These are phyloP conservation scores for Hygrophorus pudorinus DNA, from an alignment of 768 basidiomycete species.

Conservation along the genomic window DNA sequence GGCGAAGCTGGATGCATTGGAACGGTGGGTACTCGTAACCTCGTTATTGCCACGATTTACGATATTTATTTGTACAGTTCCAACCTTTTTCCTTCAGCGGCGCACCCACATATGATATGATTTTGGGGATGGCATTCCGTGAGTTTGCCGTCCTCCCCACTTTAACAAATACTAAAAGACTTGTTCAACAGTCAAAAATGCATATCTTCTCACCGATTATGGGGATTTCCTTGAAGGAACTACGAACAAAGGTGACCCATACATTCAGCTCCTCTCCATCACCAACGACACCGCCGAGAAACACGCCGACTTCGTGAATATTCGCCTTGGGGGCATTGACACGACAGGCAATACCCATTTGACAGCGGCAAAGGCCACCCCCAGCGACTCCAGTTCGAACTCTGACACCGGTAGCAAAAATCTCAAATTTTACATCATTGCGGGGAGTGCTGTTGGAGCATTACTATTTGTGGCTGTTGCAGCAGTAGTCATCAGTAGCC, in stretches of 20 bases:
- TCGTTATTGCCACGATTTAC: not conserved
- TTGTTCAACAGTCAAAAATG: constrained; percentile 44
- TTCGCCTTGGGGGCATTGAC: constrained; percentile 24
- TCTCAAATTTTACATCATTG: not conserved
- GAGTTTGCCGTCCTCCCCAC: constrained; percentile 16
- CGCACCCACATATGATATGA: constrained; percentile 44
- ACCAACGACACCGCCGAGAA: constrained; percentile 27
- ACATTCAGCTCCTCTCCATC: constrained; percentile 50
- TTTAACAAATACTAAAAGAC: not conserved
- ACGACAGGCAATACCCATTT: not conserved
- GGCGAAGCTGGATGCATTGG: constrained; percentile 30
- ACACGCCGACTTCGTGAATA: constrained; percentile 2
- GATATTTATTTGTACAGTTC: constrained; percentile 33
- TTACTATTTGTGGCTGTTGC: not conserved
- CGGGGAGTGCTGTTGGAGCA: not conserved
- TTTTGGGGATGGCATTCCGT: constrained; percentile 70
- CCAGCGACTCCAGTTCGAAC: not conserved
- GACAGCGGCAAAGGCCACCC: not conserved
- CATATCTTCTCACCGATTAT: constrained; percentile 53
- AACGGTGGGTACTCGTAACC: constrained; percentile 20
- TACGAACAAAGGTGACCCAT: constrained; percentile 33
- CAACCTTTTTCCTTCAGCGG: constrained; percentile 50
- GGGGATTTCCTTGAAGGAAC: constrained; percentile 47
- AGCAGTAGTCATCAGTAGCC: too few relatives aligned
- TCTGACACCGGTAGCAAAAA: not conserved